phyloP scores from a whole-genome alignment of 2,329 filamentous ascomycete species.

The Colletotrichum sansevieriae region DNA sequence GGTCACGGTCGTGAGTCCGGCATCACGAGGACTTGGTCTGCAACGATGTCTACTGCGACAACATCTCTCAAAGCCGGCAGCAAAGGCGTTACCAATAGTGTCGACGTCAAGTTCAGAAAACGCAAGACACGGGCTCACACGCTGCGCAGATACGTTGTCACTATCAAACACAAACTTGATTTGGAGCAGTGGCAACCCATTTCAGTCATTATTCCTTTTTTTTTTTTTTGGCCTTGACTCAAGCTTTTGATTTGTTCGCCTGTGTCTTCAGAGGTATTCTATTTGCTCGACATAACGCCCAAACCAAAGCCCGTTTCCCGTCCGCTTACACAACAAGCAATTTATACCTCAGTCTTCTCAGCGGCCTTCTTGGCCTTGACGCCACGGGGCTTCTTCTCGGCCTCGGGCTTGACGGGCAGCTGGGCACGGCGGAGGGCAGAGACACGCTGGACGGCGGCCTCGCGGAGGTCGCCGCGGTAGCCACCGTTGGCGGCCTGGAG shows the following conservation, averaged over 20 bases:
- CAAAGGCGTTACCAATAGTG: not conserved
- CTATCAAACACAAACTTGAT: not conserved
- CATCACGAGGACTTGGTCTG: slow-evolving; percentile 1
- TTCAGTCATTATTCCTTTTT: slow-evolving; percentile 29
- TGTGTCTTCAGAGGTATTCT: slow-evolving; percentile 40
- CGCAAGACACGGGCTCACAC: not conserved
- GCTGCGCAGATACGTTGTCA: not conserved
- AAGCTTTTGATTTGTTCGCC: slow-evolving; percentile 41
- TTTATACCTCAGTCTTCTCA: slow-evolving; percentile 60
- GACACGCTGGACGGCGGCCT: slow-evolving; percentile 85
- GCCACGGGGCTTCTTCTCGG: slow-evolving; percentile 82
- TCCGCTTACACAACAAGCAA: slow-evolving; percentile 31
- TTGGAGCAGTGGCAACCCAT: slow-evolving; percentile 22
- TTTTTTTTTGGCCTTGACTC: slow-evolving; percentile 38
- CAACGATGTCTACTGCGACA: not conserved
- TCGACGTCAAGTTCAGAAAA: too few species aligned
- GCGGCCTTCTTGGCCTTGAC: slow-evolving; percentile 82
- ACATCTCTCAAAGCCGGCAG: too few species aligned
- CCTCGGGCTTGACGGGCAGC: slow-evolving; percentile 80
- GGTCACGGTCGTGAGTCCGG: slow-evolving; percentile 8
- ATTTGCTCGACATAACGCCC: slow-evolving; percentile 42
- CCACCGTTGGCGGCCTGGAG: slow-evolving; percentile 83
- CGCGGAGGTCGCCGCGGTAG: slow-evolving; percentile 86
- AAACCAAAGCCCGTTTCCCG: slow-evolving; percentile 37
- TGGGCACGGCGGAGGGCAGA: slow-evolving; percentile 86